Base-by-base conservation (phyloP, 306 rosid genomes). In the Quercus mongolica region DNA sequence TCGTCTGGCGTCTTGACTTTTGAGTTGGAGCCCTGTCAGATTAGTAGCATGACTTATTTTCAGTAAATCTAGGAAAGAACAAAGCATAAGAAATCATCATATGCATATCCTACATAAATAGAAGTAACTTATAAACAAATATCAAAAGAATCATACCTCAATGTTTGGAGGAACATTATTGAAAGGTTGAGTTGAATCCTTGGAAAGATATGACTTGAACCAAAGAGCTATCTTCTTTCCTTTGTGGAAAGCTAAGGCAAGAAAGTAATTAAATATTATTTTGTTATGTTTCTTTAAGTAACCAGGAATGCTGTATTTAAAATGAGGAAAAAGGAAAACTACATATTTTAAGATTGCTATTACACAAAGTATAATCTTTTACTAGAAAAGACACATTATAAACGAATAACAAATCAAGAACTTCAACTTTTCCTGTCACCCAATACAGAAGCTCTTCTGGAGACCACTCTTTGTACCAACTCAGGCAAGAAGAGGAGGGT, bases 131-230 rank as follows among this genome's bases (percentile, higher is more conserved):
- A 33, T 33, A n/a, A 35, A 38, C 51, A 68, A 19, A 68, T n/a
- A 68, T 68, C 72, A 35, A 4, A 35, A 35, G 52, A 13, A 35
- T 35, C 44, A 5, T 6, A 68, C 72, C 72, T 68, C 52, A 35
- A 35, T 35, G 52, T 68, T 68, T 68, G 52, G 15, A 68, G 72
- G 54, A 68, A 19, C 26, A n/a, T 68, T 33, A 68, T n/a, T 4
- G 25, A 68, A 19, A 35, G 52, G 52, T n/a, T 68, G 72, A 35
- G 72, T 19, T 35, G 72, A 35, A 68, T 68, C 72, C 72, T 68
- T 68, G 72, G 52, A 35, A 68, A 68, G 72, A 31, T 68, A 68
- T 35, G 72, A 68, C 72, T 68, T 68, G 54, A 68, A 68, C 72
- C 72, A 68, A 7, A 23, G 52, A 38, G 52, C 51, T 35, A 68